phyloP scores from a whole-genome alignment of 1,139 yeast species.

The Geotrichum restrictum region DNA sequence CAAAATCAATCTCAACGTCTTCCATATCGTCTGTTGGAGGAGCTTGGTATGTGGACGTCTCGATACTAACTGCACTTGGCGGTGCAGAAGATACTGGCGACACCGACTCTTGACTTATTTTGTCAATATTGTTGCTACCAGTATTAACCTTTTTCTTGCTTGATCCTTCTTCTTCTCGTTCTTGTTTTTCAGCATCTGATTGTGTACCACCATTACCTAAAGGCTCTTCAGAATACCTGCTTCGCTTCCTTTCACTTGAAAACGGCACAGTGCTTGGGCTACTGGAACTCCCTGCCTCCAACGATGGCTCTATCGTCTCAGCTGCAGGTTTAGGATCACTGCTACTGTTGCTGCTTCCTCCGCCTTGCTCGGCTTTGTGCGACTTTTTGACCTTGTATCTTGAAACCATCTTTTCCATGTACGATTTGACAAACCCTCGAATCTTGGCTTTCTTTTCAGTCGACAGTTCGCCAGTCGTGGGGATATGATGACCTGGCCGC shows the following conservation, averaged over 20 bases:
- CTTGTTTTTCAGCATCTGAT: neutral
- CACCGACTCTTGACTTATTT: too few relatives aligned
- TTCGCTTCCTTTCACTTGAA: too few relatives aligned
- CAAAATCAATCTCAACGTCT: conserved; percentile 20
- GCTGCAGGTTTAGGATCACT: too few relatives aligned
- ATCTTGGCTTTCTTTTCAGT: conserved; percentile 65
- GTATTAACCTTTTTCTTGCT: neutral
- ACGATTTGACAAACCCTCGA: conserved; percentile 57
- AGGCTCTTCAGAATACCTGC: neutral
- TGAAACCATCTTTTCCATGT: conserved; percentile 60
- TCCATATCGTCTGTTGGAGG: conserved; percentile 4
- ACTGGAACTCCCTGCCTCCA: neutral
- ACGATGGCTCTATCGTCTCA: too few relatives aligned
- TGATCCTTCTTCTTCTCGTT: neutral
- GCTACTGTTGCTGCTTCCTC: neutral
- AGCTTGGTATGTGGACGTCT: too few relatives aligned
- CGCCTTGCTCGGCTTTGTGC: neutral
- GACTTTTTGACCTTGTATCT: conserved; percentile 1
- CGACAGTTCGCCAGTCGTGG: conserved; percentile 49
- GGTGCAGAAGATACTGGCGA: too few relatives aligned
- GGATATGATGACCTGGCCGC: conserved; percentile 29
- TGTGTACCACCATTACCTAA: neutral
- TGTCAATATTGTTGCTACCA: neutral
- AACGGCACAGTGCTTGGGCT: too few relatives aligned
- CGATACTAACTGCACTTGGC: too few relatives aligned